These are phyloP conservation scores for Hypoxylon sp. DNA, from an alignment of 2,329 filamentous ascomycete species.

Conservation along the genomic window DNA sequence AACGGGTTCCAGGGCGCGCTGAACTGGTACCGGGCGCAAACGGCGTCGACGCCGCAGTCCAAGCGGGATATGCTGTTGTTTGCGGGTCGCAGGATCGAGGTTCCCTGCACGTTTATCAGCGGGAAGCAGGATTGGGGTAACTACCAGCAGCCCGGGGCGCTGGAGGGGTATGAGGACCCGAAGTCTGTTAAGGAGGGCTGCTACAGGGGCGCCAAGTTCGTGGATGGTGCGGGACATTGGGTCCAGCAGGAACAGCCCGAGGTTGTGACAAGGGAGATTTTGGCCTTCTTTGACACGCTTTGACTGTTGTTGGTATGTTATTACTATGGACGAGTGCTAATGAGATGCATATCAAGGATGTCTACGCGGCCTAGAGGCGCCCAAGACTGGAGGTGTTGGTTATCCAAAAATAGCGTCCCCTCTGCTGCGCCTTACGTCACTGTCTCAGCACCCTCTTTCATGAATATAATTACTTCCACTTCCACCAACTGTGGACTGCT, in stretches of 20 bases:
- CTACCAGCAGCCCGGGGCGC: slow-evolving; percentile 75
- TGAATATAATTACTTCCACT: no score
- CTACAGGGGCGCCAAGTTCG: slow-evolving; percentile 66
- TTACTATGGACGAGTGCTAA: no score
- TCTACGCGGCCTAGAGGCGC: no score
- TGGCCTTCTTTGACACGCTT: slow-evolving; percentile 49
- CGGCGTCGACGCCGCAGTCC: slow-evolving; percentile 61
- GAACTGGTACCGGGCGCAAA: slow-evolving; percentile 77
- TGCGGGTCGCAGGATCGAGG: slow-evolving; percentile 72
- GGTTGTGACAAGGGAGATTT: slow-evolving; percentile 57
- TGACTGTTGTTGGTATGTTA: slow-evolving; percentile 13
- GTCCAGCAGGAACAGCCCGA: slow-evolving; percentile 76
- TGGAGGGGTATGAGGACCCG: slow-evolving; percentile 68
- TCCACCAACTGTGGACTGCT: no score
- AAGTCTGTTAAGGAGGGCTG: slow-evolving; percentile 62
- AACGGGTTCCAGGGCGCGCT: slow-evolving; percentile 76
- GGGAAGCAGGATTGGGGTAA: slow-evolving; percentile 77
- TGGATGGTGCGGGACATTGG: slow-evolving; percentile 78
- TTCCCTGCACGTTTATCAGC: slow-evolving; percentile 73
- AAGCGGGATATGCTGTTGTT: slow-evolving; percentile 70
- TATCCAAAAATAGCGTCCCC: no score
- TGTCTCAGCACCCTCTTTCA: no score
- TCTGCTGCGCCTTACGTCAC: no score
- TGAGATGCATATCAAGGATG: no score
- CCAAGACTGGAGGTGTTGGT: no score